Base-by-base conservation (phyloP, 495 filamentous ascomycete species). In the Penicillium chermesinum region DNA sequence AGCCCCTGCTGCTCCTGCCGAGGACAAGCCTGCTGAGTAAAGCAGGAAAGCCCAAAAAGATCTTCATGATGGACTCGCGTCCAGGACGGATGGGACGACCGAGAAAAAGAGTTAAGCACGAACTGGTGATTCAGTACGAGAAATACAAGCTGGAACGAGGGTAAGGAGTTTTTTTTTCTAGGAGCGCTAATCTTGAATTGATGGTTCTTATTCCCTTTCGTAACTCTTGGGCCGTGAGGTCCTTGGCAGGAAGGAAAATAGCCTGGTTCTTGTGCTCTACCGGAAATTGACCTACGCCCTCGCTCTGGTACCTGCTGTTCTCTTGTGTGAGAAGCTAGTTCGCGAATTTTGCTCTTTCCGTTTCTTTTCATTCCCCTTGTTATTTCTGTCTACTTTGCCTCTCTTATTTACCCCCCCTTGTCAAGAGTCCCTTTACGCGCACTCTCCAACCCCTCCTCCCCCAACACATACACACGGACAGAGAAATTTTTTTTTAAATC, bases 1-100 rank as follows among this genome's bases (percentile, higher is more conserved):
- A 53, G 70, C 76, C 35, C 67, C 77, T 36, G 69, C 77, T 50
- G 67, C 70, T 13, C 25, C 25, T 27, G 74, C 83, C 67, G 72
- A 61, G 38, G 72, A 85, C 39, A 84, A 88, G 66, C 74, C 82
- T 45, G 74, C 84, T 45, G 71, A 74, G 68, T 74, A 74, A 71
- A 67, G 44, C 58, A 62, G 63, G 48, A 61, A 57, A 61, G 55
- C 55, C 22, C 56, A 58, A 63, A 63, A 63, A 63, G 52, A 61
- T 49, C 35, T 62, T 59, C 54, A 58, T 60, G 57, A 64, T 54
- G 68, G 64, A 67, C 63, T 67, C 62, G 52, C 62, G 67, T 67
- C 66, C 58, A 46, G 58, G 54, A 46, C 39, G 53, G 59, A 61
- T 61, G 48, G 46, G 52, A 61, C 42, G 53, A 52, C 48, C 38